Evolutionary conservation across 1,139 yeast species (phyloP).

Genomic region (Debaryomyces udenii): DNA sequence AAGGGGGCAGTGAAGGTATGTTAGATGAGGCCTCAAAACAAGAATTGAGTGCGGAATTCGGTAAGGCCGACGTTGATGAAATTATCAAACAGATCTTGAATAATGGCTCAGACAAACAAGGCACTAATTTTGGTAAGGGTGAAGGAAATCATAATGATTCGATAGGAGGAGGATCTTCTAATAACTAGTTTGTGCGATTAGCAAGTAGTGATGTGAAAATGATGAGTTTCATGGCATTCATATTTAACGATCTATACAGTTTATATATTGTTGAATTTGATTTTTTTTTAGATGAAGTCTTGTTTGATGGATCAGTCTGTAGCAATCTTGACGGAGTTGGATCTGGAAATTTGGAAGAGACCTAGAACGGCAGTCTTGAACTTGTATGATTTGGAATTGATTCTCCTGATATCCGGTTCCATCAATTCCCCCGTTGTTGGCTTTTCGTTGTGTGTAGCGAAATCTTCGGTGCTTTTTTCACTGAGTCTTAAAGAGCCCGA

Average conservation of each 20-base stretch:
- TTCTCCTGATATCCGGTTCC: constrained; percentile 6
- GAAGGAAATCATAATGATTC: constrained; percentile 39
- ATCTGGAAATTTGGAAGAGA: constrained; percentile 8
- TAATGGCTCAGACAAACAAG: constrained; percentile 54
- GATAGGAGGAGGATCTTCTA: constrained; percentile 36
- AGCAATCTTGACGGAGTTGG: constrained; percentile 7
- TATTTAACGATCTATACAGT: constrained; percentile 4
- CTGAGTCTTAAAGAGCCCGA: neutral
- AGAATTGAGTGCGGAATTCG: constrained; percentile 69
- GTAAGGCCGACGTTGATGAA: constrained; percentile 50
- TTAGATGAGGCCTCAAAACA: constrained; percentile 72
- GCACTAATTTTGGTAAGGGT: constrained; percentile 21
- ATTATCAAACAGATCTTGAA: constrained; percentile 56
- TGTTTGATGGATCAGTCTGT: constrained; percentile 1
- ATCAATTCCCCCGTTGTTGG: neutral
- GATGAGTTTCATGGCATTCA: constrained; percentile 1
- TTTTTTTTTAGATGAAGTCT: neutral
- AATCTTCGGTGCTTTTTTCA: neutral
- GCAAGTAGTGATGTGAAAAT: too few relatives aligned
- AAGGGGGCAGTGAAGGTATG: constrained; percentile 73
- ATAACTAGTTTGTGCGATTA: constrained; percentile 20
- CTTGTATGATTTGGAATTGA: constrained; percentile 9
- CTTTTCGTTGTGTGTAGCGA: neutral
- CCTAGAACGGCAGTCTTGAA: constrained; percentile 10
- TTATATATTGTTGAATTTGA: neutral